Conservation (phyloP, 78 protist species). For the Isochrysis galbana region DNA sequence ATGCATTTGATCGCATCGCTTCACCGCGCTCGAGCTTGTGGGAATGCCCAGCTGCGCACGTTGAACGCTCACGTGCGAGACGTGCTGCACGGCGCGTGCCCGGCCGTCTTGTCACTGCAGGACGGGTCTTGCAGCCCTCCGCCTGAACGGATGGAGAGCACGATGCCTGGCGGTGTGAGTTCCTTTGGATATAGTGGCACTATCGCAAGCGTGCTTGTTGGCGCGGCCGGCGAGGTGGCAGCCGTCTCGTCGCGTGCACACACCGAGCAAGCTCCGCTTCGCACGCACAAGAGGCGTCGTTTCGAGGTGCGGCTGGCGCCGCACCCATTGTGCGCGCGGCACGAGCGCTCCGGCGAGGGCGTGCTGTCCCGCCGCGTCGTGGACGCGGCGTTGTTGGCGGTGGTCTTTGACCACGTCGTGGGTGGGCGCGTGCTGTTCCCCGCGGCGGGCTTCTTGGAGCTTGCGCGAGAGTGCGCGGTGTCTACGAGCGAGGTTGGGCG, state of each 20-base stretch:
- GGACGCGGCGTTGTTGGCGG: background rate
- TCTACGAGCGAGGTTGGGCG: background rate
- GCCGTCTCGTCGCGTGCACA: background rate
- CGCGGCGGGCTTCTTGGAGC: background rate
- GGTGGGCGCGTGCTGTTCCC: background rate
- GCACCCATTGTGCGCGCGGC: background rate
- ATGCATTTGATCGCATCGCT: background rate
- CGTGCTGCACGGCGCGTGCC: background rate
- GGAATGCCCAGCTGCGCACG: background rate
- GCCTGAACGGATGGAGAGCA: no score
- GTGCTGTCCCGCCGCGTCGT: background rate
- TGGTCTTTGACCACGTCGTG: background rate
- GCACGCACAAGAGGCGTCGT: background rate
- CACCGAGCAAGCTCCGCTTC: no score
- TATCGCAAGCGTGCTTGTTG: background rate
- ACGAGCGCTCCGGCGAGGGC: background rate
- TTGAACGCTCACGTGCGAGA: background rate
- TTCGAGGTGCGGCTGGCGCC: background rate
- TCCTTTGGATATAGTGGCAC: slow-evolving; percentile 30
- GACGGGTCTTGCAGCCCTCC: background rate
- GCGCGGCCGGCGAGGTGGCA: background rate
- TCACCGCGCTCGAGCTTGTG: background rate
- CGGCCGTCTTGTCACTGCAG: background rate
- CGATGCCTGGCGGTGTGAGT: background rate
- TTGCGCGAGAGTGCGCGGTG: background rate